phyloP scores from a whole-genome alignment of 2,329 filamentous ascomycete species.

The Blumeriella jaapii region DNA sequence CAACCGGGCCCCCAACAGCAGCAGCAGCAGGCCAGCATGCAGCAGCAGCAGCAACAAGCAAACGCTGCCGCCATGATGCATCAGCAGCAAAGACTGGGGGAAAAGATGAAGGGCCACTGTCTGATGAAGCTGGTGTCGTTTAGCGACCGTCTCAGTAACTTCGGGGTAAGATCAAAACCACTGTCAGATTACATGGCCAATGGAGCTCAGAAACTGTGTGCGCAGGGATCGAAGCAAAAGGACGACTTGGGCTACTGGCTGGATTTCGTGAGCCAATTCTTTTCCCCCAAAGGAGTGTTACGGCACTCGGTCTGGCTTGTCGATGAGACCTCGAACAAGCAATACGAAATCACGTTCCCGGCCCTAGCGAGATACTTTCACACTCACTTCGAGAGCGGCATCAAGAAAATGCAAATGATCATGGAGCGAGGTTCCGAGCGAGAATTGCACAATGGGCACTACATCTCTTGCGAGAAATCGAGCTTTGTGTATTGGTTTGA shows the following conservation, averaged over 20 bases:
- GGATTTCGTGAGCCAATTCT: constrained; percentile 68
- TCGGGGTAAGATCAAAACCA: constrained; percentile 34
- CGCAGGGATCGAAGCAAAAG: constrained; percentile 44
- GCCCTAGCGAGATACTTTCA: constrained; percentile 82
- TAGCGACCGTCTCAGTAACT: constrained; percentile 49
- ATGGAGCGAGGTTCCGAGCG: constrained; percentile 56
- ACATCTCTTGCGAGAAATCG: constrained; percentile 64
- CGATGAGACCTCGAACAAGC: constrained; percentile 54
- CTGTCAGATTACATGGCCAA: constrained; percentile 19
- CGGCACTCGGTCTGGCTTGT: constrained; percentile 55
- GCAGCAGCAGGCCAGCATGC: constrained; percentile 29
- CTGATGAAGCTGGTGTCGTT: constrained; percentile 51
- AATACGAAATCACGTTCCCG: constrained; percentile 75
- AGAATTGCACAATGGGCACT: constrained; percentile 51
- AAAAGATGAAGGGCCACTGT: constrained; percentile 41
- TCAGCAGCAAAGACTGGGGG: constrained; percentile 26
- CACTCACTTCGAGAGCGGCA: constrained; percentile 77
- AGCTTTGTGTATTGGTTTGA: constrained; percentile 86
- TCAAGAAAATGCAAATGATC: constrained; percentile 75
- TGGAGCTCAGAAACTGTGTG: constrained; percentile 12
- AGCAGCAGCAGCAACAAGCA: constrained; percentile 25
- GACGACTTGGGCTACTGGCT: constrained; percentile 71
- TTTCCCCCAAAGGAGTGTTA: constrained; percentile 65
- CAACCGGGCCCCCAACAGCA: constrained; percentile 30
- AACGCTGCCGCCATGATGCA: constrained; percentile 24